Base-by-base conservation (phyloP, 2,329 filamentous ascomycete genomes). In the Chrysoporthe puriensis region DNA sequence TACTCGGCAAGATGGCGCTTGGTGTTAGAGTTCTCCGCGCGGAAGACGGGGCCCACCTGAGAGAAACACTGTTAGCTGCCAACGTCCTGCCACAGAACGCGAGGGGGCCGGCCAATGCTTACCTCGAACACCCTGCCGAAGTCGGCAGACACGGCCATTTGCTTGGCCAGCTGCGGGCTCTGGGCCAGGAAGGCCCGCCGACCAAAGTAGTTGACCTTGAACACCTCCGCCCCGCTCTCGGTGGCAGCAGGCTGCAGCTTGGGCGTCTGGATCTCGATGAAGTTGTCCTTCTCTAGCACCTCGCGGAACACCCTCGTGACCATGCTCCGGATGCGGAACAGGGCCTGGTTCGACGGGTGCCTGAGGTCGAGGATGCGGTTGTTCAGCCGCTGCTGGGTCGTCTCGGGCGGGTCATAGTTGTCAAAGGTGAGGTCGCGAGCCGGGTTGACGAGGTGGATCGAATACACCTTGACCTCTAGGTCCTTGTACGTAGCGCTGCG, bases 1-100 rank as follows among this genome's bases (percentile, higher is more conserved):
- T 96, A 97, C 77, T 97, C 94, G 0, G 94, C 97, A 83, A 97
- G 84, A 77, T 97, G 94, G 48, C 94, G 90, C 75, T 97, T 94
- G 0, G 94, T 97, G 78, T 97, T 97, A 76, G 92, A 96, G 81
- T 97, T 96, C 77, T 97, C 94, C 0, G 94, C 94, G 72, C 94
- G 89, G 84, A 97, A 97, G 7, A 97, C 94, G 2, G 92, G 90
- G 18, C 93, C 93, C 71, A 96, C 90, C 77, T 21, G 36, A 52
- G 4, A 13, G 42, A 26, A 42, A 8, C 14, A 21, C 34, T 21
- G 63, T 71, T 54, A 67, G 61, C 26, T 40, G 3, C 4, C 13
- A 42, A 21, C 48, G 43, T 36, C 0, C 59, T 21, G 14, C 26
- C 26, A 26, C 26, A 26, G 26, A 26, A 26, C 26, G 26, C 26